Percentiles rank a stretch among this genome's conserved stretches.
phyloP scores from a whole-genome alignment of 2,329 filamentous ascomycete genomes.

The Erysiphe pulchra region DNA sequence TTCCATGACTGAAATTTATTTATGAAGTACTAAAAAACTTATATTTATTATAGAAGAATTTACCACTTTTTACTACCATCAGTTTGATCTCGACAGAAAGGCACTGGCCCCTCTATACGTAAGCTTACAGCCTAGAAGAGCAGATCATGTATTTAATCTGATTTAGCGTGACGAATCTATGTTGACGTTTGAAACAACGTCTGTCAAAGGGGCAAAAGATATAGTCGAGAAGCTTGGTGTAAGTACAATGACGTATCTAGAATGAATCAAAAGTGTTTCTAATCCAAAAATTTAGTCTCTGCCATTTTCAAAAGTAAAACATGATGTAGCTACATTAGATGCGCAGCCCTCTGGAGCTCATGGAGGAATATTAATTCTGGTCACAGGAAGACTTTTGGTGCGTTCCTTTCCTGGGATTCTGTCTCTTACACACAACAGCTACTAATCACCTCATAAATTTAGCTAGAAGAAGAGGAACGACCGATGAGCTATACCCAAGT shows the following conservation, averaged over 20 bases:
- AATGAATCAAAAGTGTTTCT: background rate
- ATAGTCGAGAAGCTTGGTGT: slow-evolving; percentile 72
- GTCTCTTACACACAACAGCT: background rate
- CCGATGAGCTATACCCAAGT: slow-evolving; percentile 80
- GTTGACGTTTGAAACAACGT: slow-evolving; percentile 68
- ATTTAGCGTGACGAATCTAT: slow-evolving; percentile 56
- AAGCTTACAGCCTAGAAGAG: slow-evolving; percentile 16
- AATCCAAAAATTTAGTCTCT: slow-evolving; percentile 26
- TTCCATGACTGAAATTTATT: too few relatives aligned
- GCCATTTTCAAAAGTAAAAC: slow-evolving; percentile 59
- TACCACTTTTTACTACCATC: slow-evolving; percentile 71
- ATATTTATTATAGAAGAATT: slow-evolving; percentile 41
- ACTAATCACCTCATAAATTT: slow-evolving; percentile 3
- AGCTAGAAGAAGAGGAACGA: slow-evolving; percentile 68
- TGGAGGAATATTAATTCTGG: slow-evolving; percentile 58
- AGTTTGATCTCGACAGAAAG: slow-evolving; percentile 51
- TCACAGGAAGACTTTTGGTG: slow-evolving; percentile 70
- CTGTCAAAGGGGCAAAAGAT: slow-evolving; percentile 31
- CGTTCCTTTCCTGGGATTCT: slow-evolving; percentile 10
- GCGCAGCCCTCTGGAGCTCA: slow-evolving; percentile 47
- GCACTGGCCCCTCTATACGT: slow-evolving; percentile 55
- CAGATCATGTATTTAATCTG: background rate
- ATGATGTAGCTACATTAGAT: slow-evolving; percentile 54
- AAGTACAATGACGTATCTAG: slow-evolving; percentile 14
- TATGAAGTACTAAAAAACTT: background rate